These are phyloP conservation scores for Scedosporium apiospermum DNA, from an alignment of 2,329 filamentous ascomycete species.

Conservation along the genomic window DNA sequence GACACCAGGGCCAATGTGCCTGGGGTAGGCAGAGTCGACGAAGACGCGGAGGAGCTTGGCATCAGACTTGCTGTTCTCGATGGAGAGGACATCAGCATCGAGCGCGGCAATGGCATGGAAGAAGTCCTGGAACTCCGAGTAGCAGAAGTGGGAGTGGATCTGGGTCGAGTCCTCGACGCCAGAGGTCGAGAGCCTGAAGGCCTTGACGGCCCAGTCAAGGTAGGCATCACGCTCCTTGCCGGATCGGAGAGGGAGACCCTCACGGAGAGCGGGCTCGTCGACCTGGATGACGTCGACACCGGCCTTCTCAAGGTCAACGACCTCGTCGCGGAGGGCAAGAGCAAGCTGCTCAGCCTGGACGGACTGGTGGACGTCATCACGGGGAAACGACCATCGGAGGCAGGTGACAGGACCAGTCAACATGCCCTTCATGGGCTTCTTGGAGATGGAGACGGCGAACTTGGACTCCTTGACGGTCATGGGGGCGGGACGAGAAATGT, in stretches of 20 bases:
- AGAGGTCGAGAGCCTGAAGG: slow-evolving; percentile 91
- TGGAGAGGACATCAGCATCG: slow-evolving; percentile 95
- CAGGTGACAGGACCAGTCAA: slow-evolving; percentile 98
- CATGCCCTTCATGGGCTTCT: slow-evolving; percentile 99
- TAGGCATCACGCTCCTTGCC: slow-evolving; percentile 95
- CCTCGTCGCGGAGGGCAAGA: slow-evolving; percentile 95
- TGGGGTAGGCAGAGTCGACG: slow-evolving; percentile 91
- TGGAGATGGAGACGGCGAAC: slow-evolving; percentile 91
- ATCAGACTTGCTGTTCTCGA: slow-evolving; percentile 99
- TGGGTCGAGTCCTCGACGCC: slow-evolving; percentile 93
- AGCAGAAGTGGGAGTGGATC: slow-evolving; percentile 99
- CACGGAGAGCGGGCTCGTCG: slow-evolving; percentile 96
- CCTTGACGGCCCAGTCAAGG: slow-evolving; percentile 93
- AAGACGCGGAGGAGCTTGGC: slow-evolving; percentile 99
- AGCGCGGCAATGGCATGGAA: slow-evolving; percentile 99
- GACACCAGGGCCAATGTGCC: slow-evolving; percentile 97
- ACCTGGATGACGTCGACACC: slow-evolving; percentile 98
- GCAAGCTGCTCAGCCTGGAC: slow-evolving; percentile 98
- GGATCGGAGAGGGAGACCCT: slow-evolving; percentile 92
- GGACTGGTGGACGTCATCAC: slow-evolving; percentile 98
- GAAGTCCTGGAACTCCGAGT: slow-evolving; percentile 99
- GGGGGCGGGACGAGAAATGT: slow-evolving; percentile 89
- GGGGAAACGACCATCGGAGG: slow-evolving; percentile 98
- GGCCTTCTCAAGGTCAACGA: slow-evolving; percentile 93
- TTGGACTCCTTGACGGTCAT: slow-evolving; percentile 99